Percentiles rank a stretch among this genome's conserved stretches.
phyloP scores from a whole-genome alignment of 805 yeast genomes.

The Saturnispora saitoi region DNA sequence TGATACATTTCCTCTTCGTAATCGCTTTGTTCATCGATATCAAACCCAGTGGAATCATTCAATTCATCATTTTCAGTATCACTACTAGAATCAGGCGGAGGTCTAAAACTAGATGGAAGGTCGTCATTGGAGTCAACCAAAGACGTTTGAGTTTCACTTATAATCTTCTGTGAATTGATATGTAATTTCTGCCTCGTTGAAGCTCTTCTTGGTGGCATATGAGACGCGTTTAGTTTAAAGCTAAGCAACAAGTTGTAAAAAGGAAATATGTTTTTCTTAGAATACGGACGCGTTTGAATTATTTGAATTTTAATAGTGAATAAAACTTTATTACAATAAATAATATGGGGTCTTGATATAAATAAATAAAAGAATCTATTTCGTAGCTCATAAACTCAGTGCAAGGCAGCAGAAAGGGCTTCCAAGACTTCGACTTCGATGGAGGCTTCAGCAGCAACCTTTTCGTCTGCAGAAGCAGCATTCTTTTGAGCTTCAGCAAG shows the following conservation, averaged over 20 bases:
- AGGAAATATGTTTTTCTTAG: not conserved
- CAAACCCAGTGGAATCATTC: not conserved
- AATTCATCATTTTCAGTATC: not conserved
- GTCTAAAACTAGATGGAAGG: not conserved
- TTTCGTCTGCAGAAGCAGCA: constrained; percentile 74
- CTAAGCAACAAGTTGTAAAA: not conserved
- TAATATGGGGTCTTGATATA: constrained; percentile 1
- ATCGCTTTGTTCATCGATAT: constrained; percentile 4
- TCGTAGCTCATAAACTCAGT: constrained; percentile 8
- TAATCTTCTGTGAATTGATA: not conserved
- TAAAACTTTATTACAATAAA: constrained; percentile 1
- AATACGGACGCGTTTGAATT: not conserved
- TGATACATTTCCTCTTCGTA: not conserved
- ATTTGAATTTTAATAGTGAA: not conserved
- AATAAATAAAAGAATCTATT: constrained; percentile 4
- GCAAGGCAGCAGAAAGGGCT: constrained; percentile 71
- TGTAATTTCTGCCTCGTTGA: not conserved
- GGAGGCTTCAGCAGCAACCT: constrained; percentile 87
- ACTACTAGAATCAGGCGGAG: not conserved
- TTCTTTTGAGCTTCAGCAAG: constrained; percentile 93
- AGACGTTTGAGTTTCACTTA: not conserved
- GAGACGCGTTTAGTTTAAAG: not conserved
- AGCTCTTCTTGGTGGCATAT: not conserved
- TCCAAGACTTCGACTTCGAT: constrained; percentile 94
- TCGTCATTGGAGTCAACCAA: not conserved